phyloP scores from a whole-genome alignment of 129 eudicot species.

The sunflower (Helianthus annuus) region DNA sequence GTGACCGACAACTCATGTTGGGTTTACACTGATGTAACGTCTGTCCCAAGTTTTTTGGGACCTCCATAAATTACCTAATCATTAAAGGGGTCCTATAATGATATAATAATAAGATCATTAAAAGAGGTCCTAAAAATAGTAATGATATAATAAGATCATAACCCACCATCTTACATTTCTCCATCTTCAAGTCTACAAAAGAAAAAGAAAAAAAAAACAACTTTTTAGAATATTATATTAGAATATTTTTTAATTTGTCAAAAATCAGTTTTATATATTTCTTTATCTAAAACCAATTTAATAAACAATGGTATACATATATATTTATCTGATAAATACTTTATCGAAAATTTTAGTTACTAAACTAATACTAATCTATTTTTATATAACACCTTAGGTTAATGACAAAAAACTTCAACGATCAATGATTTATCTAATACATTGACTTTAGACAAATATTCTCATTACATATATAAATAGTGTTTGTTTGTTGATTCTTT shows the following conservation, averaged over 20 bases:
- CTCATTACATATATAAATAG: too few species aligned
- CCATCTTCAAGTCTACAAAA: not conserved
- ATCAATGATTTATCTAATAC: too few species aligned
- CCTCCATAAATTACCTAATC: not conserved
- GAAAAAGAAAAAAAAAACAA: not conserved
- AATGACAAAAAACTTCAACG: too few species aligned
- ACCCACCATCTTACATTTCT: not conserved
- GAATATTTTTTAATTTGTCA: not conserved
- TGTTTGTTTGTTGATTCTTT: too few species aligned
- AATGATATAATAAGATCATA: not conserved
- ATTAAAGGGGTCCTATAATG: not conserved
- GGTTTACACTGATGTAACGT: not conserved
- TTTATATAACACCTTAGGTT: too few species aligned
- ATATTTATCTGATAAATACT: too few species aligned
- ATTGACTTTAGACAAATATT: too few species aligned
- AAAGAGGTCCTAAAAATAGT: not conserved
- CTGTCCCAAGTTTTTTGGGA: not conserved
- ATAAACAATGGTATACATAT: too few species aligned
- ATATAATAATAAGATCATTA: not conserved
- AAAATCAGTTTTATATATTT: not conserved
- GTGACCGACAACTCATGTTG: constrained; percentile 9
- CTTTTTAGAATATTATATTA: not conserved
- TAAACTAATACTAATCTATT: too few species aligned
- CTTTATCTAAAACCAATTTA: not conserved
- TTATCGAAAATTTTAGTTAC: too few species aligned